These are phyloP conservation scores for Microcyclospora tardicrescens DNA, from an alignment of 2,329 filamentous ascomycete genomes.

Conservation along the genomic window DNA sequence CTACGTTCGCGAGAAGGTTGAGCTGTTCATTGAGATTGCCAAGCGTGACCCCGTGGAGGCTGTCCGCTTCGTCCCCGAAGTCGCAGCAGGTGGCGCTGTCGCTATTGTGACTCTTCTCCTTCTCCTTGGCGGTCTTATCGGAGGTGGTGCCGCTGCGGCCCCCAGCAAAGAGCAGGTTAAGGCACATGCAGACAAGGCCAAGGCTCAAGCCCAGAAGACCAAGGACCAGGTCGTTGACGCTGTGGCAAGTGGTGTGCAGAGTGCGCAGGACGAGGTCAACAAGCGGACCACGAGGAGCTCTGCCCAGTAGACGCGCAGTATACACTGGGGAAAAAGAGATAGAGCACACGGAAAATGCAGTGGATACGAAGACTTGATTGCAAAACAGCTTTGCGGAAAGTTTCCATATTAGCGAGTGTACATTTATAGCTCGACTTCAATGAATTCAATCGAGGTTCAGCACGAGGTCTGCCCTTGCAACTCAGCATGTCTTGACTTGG, in stretches of 20 bases:
- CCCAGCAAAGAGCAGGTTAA: conserved; percentile 55
- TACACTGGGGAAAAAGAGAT: too few species aligned
- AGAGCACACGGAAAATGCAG: too few species aligned
- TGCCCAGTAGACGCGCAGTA: too few species aligned
- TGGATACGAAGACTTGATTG: too few species aligned
- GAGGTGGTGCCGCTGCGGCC: conserved; percentile 45
- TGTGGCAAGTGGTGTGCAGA: conserved; percentile 49
- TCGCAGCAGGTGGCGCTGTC: conserved; percentile 66
- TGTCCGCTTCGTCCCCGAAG: conserved; percentile 80
- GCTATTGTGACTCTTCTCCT: conserved; percentile 57
- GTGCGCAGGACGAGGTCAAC: conserved; percentile 58
- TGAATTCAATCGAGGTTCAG: too few species aligned
- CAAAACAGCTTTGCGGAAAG: too few species aligned
- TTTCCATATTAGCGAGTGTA: too few species aligned
- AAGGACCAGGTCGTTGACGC: conserved; percentile 61
- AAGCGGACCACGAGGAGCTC: conserved; percentile 41
- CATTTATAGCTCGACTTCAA: too few species aligned
- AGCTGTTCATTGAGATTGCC: conserved; percentile 77
- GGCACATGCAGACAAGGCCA: conserved; percentile 60
- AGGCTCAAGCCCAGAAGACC: conserved; percentile 52
- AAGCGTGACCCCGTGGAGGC: conserved; percentile 73
- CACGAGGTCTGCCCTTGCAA: too few species aligned
- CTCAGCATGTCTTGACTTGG: too few species aligned
- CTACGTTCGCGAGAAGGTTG: conserved; percentile 84
- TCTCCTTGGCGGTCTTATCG: conserved; percentile 54